Percentiles rank a stretch among this genome's conserved stretches.
Conservation (phyloP, 805 yeast species). For the Ogataea henricii region DNA sequence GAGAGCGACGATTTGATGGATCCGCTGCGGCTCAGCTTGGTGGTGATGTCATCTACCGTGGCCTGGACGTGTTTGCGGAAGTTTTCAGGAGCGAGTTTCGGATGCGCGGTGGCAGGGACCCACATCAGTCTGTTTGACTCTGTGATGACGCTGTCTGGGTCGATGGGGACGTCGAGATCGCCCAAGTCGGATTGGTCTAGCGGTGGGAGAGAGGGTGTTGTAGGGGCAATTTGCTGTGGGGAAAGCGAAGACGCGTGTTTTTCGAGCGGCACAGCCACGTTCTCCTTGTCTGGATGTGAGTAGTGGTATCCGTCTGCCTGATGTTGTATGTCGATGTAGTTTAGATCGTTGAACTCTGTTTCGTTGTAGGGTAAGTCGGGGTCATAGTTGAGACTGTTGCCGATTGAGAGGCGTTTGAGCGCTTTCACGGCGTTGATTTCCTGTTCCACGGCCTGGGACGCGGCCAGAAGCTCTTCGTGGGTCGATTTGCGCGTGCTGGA, state of each 20-base stretch:
- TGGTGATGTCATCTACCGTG: slow-evolving; percentile 54
- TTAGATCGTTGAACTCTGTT: slow-evolving; percentile 26
- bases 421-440: slow-evolving; percentile 75
- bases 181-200: background rate
- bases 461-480: slow-evolving; percentile 47
- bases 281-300: slow-evolving; percentile 11
- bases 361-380: slow-evolving; percentile 63
- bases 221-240: background rate
- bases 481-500: slow-evolving; percentile 30
- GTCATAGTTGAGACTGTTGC: slow-evolving; percentile 59
- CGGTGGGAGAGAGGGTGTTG: background rate
- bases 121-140: slow-evolving; percentile 63
- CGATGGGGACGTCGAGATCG: slow-evolving; percentile 17
- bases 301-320: slow-evolving; percentile 3
- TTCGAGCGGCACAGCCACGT: background rate
- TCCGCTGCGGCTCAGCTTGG: slow-evolving; percentile 36
- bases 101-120: slow-evolving; percentile 96
- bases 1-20: slow-evolving; percentile 31
- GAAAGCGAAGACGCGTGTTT: slow-evolving; percentile 7
- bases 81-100: slow-evolving; percentile 92
- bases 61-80: slow-evolving; percentile 66
- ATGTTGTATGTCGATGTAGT: slow-evolving; percentile 20
- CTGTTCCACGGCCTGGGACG: slow-evolving; percentile 75
- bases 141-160: slow-evolving; percentile 23
- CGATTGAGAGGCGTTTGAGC: slow-evolving; percentile 72